These are phyloP conservation scores for Yamadazyma pseudoaaseri DNA, from an alignment of 1,139 yeast genomes.

Conservation along the genomic window DNA sequence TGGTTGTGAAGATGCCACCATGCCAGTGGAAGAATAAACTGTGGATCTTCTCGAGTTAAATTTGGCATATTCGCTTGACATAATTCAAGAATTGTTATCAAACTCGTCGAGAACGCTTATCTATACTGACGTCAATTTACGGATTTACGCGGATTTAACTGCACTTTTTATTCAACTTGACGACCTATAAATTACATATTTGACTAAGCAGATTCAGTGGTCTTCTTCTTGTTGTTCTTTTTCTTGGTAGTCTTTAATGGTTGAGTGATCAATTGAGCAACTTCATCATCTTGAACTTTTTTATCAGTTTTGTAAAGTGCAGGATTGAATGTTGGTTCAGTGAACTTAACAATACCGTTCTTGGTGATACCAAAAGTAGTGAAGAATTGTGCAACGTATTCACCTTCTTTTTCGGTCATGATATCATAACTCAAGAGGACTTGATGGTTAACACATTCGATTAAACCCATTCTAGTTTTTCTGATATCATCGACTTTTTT, in stretches of 20 bases:
- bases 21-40: conserved; percentile 73
- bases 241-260: conserved; percentile 55
- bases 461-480: conserved; percentile 73
- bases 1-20: conserved; percentile 76
- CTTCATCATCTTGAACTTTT: conserved; percentile 53
- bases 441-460: conserved; percentile 70
- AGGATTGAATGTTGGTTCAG: conserved; percentile 56
- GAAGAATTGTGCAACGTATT: conserved; percentile 68
- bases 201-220: neutral
- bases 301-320: conserved; percentile 56
- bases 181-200: no score
- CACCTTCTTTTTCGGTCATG: conserved; percentile 67
- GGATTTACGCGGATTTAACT: no score
- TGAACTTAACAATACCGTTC: conserved; percentile 67
- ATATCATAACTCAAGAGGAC: conserved; percentile 71
- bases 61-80: conserved; percentile 20
- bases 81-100: no score
- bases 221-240: conserved; percentile 45
- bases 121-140: no score
- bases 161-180: no score
- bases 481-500: conserved; percentile 67
- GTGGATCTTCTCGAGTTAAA: conserved; percentile 70
- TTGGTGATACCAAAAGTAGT: conserved; percentile 77
- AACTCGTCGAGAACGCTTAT: no score
- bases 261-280: conserved; percentile 49